phyloP scores from a whole-genome alignment of 345 rosid species.

The Firmiana major region DNA sequence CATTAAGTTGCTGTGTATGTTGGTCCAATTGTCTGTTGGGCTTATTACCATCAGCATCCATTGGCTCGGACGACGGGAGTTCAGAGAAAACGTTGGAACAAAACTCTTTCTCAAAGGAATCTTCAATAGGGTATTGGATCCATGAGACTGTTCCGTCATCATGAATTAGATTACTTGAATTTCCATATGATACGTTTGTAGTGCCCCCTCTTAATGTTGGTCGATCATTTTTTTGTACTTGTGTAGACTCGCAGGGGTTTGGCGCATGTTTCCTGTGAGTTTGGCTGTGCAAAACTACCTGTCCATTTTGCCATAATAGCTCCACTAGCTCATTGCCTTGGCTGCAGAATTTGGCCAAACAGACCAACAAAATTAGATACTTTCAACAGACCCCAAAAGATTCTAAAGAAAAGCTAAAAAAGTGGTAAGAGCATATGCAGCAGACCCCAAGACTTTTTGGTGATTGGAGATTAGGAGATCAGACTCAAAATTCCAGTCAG shows the following conservation, averaged over 20 bases:
- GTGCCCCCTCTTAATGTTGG: conserved; percentile 16
- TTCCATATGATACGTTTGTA: conserved; percentile 21
- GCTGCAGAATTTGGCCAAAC: conserved; percentile 31
- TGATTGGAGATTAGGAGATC: conserved; percentile 35
- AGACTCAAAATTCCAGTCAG: conserved; percentile 28
- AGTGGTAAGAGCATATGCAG: conserved; percentile 11
- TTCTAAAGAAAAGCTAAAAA: not conserved
- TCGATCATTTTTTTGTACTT: conserved; percentile 24
- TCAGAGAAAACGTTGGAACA: conserved; percentile 46
- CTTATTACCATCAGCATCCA: conserved; percentile 29
- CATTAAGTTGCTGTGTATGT: conserved; percentile 23
- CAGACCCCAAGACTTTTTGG: conserved; percentile 44
- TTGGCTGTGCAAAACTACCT: conserved; percentile 61
- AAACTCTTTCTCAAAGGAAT: conserved; percentile 53
- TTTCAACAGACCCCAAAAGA: conserved; percentile 7
- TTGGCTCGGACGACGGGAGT: conserved; percentile 25
- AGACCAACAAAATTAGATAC: not conserved
- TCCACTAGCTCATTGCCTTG: conserved; percentile 57
- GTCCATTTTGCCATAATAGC: conserved; percentile 66
- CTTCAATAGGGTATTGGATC: conserved; percentile 56
- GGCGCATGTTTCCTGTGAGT: conserved; percentile 35
- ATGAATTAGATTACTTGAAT: conserved; percentile 36
- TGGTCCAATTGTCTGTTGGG: conserved; percentile 22
- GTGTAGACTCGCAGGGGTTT: conserved; percentile 21
- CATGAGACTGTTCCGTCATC: conserved; percentile 64